These are phyloP conservation scores for Fraxinus ornus DNA, from an alignment of 305 asterid species.

Conservation along the genomic window DNA sequence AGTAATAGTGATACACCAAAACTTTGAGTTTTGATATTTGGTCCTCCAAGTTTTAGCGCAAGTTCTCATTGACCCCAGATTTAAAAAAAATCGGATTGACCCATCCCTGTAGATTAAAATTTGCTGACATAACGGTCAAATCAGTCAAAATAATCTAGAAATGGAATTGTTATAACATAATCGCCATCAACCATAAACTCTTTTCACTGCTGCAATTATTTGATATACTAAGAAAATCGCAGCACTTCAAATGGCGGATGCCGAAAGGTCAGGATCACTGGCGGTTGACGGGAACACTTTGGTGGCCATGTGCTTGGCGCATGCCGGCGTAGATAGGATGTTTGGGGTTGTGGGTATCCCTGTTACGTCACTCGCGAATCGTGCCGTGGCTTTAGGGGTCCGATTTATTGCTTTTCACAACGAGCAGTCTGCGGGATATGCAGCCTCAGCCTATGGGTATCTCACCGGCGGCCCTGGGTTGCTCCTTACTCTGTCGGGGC, in stretches of 20 bases:
- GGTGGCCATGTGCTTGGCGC: constrained; percentile 70
- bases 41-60: not conserved
- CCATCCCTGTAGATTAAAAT: not conserved
- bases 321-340: constrained; percentile 65
- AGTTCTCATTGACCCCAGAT: not conserved
- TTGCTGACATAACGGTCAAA: too few relatives aligned
- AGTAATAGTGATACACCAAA: not conserved
- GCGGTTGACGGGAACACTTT: constrained; percentile 62
- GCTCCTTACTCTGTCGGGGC: constrained; percentile 87
- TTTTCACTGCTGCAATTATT: not conserved
- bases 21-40: not conserved
- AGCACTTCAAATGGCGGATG: constrained; percentile 33
- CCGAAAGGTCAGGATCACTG: constrained; percentile 14
- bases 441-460: constrained; percentile 90
- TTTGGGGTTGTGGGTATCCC: constrained; percentile 92
- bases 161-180: too few relatives aligned
- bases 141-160: too few relatives aligned
- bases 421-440: constrained; percentile 94
- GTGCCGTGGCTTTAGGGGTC: constrained; percentile 66
- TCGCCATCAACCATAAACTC: too few relatives aligned
- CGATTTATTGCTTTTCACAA: constrained; percentile 90
- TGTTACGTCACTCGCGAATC: constrained; percentile 72
- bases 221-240: not conserved
- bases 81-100: not conserved
- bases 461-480: constrained; percentile 74